Conservation (phyloP, 129 eudicot genomes). For the Helianthus annuus region HanXRQr2.0-SUNRISE NC_035440.2:82815083-82815582, state of each 20-base stretch:
- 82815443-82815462: neutral
- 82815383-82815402: conserved; percentile 24
- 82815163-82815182: conserved; percentile 33
- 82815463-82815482: neutral
- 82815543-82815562: too few species aligned
- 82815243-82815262: neutral
- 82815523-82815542: too few species aligned
- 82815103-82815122: conserved; percentile 30
- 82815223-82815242: conserved; percentile 18
- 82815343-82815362: conserved; percentile 19
- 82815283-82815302: conserved; percentile 2
- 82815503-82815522: too few species aligned
- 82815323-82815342: conserved; percentile 2
- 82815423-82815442: neutral
- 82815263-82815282: conserved; percentile 22
- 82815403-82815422: conserved; percentile 31
- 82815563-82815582: too few species aligned
- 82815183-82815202: conserved; percentile 46
- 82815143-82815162: neutral
- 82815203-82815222: conserved; percentile 58
- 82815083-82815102: neutral
- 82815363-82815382: conserved; percentile 33
- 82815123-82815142: conserved; percentile 18
- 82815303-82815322: too few species aligned
- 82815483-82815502: neutral